These are phyloP conservation scores for Saccharomycodes ludwigii DNA, from an alignment of 805 yeast genomes.

Conservation along the genomic window DNA sequence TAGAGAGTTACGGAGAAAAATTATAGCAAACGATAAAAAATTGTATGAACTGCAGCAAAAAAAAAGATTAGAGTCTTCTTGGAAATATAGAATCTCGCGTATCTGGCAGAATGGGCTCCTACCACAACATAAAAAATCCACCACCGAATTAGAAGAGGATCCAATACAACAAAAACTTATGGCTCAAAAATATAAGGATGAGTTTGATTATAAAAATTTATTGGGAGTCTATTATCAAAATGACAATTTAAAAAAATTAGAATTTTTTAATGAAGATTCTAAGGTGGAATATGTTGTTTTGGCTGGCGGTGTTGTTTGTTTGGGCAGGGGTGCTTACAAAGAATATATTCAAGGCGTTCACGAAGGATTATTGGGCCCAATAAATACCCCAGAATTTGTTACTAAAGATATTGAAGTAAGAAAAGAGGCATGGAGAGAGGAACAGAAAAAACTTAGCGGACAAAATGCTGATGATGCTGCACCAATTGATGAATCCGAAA, in stretches of 20 bases:
- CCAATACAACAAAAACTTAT: constrained; percentile 12
- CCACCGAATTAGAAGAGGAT: constrained; percentile 6
- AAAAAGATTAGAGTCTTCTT: constrained; percentile 2
- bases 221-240: constrained; percentile 45
- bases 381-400: constrained; percentile 35
- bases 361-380: constrained; percentile 90
- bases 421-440: constrained; percentile 11
- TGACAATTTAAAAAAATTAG: constrained; percentile 13
- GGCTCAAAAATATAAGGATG: constrained; percentile 19
- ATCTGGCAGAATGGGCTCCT: too few species aligned
- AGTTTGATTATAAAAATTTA: constrained; percentile 33
- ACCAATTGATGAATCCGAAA: constrained; percentile 9
- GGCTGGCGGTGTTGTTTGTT: constrained; percentile 79
- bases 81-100: neutral
- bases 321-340: constrained; percentile 93
- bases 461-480: constrained; percentile 4
- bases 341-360: constrained; percentile 86
- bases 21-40: constrained; percentile 19
- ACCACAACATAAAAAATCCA: neutral
- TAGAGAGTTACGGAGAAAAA: constrained; percentile 49
- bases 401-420: constrained; percentile 5
- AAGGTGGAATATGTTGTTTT: constrained; percentile 28
- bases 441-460: constrained; percentile 10
- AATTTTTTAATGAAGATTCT: constrained; percentile 25
- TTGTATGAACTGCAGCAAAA: constrained; percentile 10